These are phyloP conservation scores for Jaapia argillacea DNA, from an alignment of 768 basidiomycete genomes.

Conservation along the genomic window DNA sequence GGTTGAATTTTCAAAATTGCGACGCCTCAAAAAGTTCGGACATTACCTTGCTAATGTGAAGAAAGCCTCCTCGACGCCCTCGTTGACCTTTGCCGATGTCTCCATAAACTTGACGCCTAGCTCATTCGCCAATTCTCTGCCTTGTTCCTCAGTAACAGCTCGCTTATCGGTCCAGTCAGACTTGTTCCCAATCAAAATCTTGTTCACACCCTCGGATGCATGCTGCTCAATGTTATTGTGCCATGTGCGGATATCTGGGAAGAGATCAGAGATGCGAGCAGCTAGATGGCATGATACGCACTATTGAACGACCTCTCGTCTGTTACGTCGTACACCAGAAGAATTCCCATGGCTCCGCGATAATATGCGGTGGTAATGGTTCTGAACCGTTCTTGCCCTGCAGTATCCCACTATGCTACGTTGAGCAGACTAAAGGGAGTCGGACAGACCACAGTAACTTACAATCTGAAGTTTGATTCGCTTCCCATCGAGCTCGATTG, in stretches of 20 bases:
- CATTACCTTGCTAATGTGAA: conserved; percentile 86
- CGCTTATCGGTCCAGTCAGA: conserved; percentile 98
- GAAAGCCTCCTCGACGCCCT: conserved; percentile 98
- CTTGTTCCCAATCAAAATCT: conserved; percentile 98
- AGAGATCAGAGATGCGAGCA: not conserved
- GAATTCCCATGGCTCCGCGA: conserved; percentile 97
- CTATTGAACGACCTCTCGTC: conserved; percentile 94
- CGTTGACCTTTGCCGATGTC: conserved; percentile 94
- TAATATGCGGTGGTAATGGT: conserved; percentile 99
- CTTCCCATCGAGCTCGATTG: conserved; percentile 97
- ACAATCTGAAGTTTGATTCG: conserved; percentile 99
- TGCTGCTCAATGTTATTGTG: conserved; percentile 97
- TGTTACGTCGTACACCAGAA: conserved; percentile 97
- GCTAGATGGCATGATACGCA: conserved; percentile 33
- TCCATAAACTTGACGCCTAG: conserved; percentile 97
- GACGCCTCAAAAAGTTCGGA: not conserved
- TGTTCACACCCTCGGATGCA: conserved; percentile 98
- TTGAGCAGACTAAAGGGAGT: conserved; percentile 1
- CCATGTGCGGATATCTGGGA: conserved; percentile 93
- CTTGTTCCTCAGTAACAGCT: conserved; percentile 85
- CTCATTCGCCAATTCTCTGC: conserved; percentile 85
- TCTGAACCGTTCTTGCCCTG: conserved; percentile 96
- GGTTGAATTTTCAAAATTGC: no score
- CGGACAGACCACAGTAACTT: conserved; percentile 21
- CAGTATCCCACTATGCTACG: conserved; percentile 85